Percentiles rank a stretch among this genome's conserved stretches.
Evolutionary conservation across 148 eudicot genomes (phyloP).

Genomic region (Vaccinium darrowii): DNA sequence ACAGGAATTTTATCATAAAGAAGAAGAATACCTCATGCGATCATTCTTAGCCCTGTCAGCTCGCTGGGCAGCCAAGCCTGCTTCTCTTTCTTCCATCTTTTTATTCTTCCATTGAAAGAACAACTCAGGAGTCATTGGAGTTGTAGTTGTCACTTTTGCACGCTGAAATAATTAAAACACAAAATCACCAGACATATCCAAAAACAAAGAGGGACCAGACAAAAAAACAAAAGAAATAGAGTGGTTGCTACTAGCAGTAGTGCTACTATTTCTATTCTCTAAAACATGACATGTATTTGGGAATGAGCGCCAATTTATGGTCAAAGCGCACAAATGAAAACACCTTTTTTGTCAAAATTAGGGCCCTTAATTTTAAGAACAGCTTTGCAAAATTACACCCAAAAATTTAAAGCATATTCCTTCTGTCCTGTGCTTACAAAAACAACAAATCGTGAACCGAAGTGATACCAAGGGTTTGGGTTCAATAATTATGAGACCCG

Average conservation of each 20-base stretch:
- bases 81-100: conserved; percentile 59
- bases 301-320: neutral
- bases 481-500: neutral
- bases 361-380: neutral
- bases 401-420: neutral
- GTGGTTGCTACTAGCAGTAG: neutral
- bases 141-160: conserved; percentile 51
- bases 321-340: neutral
- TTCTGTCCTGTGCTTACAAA: neutral
- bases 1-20: neutral
- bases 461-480: neutral
- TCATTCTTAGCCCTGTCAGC: conserved; percentile 86
- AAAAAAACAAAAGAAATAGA: neutral
- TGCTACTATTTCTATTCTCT: neutral
- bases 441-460: neutral
- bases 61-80: conserved; percentile 60
- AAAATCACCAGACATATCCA: conserved; percentile 6
- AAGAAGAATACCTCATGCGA: conserved; percentile 54
- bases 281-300: neutral
- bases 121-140: conserved; percentile 66
- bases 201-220: neutral
- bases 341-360: neutral
- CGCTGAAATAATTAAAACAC: conserved; percentile 42
- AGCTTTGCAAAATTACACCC: neutral
- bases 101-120: conserved; percentile 66